phyloP scores from a whole-genome alignment of 2,329 filamentous ascomycete genomes.

The Fusarium vanettenii region DNA sequence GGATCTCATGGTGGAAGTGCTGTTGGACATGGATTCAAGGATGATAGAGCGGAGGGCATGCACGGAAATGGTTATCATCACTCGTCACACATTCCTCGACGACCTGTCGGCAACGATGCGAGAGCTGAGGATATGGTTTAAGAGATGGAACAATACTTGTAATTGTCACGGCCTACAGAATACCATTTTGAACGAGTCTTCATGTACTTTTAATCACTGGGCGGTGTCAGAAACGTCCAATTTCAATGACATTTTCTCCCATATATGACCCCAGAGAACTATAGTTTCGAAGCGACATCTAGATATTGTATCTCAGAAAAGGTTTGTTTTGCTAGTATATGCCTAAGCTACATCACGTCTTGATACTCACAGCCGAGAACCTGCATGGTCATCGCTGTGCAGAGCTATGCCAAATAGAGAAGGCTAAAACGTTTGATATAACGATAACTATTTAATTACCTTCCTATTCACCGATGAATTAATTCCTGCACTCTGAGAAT shows the following conservation, averaged over 20 bases:
- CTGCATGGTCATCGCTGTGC: not conserved
- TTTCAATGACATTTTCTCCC: not conserved
- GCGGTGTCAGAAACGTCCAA: not conserved
- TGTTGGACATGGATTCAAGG: constrained; percentile 18
- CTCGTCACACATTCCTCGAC: constrained; percentile 28
- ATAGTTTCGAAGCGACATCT: too few relatives aligned
- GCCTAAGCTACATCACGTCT: too few relatives aligned
- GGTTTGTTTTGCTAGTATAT: too few relatives aligned
- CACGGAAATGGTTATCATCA: constrained; percentile 15
- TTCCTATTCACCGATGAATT: not conserved
- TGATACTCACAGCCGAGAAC: not conserved
- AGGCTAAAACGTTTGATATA: too few relatives aligned
- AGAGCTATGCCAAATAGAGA: too few relatives aligned
- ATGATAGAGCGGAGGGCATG: constrained; percentile 27
- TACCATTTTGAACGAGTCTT: not conserved
- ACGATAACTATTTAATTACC: too few relatives aligned
- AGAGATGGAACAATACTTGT: not conserved
- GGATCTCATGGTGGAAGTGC: constrained; percentile 49
- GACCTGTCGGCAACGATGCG: constrained; percentile 21
- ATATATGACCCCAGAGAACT: not conserved
- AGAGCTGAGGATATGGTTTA: constrained; percentile 32
- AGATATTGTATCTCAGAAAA: too few relatives aligned
- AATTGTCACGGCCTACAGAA: too few relatives aligned
- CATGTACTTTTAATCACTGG: constrained; percentile 4
- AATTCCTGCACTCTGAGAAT: not conserved